These are phyloP conservation scores for Teratosphaeria epicoccoides DNA, from an alignment of 2,329 filamentous ascomycete genomes.

Conservation along the genomic window DNA sequence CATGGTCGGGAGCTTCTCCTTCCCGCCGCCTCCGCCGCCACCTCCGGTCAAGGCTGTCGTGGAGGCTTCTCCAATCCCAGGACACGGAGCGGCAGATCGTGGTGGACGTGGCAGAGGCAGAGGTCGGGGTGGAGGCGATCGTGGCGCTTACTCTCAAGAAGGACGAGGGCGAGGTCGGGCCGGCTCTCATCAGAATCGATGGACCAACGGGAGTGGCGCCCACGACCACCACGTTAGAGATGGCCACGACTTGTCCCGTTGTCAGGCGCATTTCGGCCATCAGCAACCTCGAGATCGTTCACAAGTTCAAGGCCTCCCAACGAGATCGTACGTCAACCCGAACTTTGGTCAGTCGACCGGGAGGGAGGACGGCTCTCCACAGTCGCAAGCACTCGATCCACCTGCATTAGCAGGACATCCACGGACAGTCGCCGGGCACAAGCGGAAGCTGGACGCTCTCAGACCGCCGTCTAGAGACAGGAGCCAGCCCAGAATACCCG, in stretches of 20 bases:
- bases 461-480: conserved; percentile 10
- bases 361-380: not conserved
- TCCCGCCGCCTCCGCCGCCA: conserved; percentile 40
- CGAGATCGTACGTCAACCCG: conserved; percentile 24
- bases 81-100: not conserved
- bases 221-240: not conserved
- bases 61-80: not conserved
- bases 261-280: not conserved
- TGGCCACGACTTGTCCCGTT: not conserved
- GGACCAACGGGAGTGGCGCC: not conserved
- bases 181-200: not conserved
- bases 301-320: conserved; percentile 7
- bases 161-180: conserved; percentile 15
- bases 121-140: conserved; percentile 11
- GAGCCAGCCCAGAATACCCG: conserved; percentile 9
- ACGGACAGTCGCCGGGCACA: conserved; percentile 19
- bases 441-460: conserved; percentile 25
- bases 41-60: conserved; percentile 19
- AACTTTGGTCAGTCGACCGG: conserved; percentile 10
- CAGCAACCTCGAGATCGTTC: not conserved
- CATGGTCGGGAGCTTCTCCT: conserved; percentile 27
- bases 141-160: not conserved
- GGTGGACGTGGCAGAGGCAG: conserved; percentile 15
- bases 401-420: conserved; percentile 2
- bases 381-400: not conserved